Conservation (phyloP, 1,284 basidiomycete species). For the Salmacisia buchloeana region DNA sequence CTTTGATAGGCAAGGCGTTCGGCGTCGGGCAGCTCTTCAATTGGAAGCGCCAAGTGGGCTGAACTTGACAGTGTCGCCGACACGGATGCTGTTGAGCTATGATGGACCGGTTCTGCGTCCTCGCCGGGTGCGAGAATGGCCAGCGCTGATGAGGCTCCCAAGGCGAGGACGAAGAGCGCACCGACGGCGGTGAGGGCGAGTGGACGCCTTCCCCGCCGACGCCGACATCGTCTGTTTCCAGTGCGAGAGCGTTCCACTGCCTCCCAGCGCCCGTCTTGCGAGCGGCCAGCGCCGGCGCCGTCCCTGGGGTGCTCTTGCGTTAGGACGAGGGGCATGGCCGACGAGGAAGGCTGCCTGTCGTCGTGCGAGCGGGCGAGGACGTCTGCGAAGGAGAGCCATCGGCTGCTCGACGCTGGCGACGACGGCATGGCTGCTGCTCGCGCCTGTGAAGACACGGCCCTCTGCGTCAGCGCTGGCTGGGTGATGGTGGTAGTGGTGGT, state of each 20-base stretch:
- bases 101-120: background rate
- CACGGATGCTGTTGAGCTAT: background rate
- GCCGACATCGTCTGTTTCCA: background rate
- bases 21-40: background rate
- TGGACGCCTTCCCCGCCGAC: background rate
- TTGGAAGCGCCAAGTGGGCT: background rate
- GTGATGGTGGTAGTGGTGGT: too few species aligned
- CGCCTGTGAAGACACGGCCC: too few species aligned
- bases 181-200: background rate
- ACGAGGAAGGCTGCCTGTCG: background rate
- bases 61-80: background rate
- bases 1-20: background rate
- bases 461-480: too few species aligned
- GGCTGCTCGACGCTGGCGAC: too few species aligned
- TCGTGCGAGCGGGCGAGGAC: background rate
- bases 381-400: background rate
- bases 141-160: background rate
- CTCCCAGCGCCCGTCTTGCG: background rate
- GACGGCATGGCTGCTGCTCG: too few species aligned
- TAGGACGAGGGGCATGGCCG: background rate
- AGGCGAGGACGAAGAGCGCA: background rate
- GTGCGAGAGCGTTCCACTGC: background rate
- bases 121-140: constrained; percentile 3
- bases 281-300: background rate
- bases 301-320: background rate